Conservation (phyloP, 148 eudicot species). For the Vaccinium corymbosum region DNA sequence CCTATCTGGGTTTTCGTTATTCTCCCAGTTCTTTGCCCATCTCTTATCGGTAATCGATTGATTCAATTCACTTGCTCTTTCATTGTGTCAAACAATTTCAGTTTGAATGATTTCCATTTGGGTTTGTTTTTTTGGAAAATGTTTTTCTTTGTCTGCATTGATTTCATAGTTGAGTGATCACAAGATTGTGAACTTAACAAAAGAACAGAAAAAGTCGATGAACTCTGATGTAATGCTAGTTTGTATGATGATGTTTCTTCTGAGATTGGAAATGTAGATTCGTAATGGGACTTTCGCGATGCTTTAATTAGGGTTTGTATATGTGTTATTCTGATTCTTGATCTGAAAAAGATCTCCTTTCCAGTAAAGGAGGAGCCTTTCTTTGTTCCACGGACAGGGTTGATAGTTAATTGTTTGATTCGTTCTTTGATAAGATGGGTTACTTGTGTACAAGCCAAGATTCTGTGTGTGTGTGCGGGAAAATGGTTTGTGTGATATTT, state of each 20-base stretch:
- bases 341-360: not conserved
- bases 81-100: not conserved
- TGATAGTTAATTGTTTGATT: constrained; percentile 1
- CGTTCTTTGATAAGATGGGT: not conserved
- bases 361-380: not conserved
- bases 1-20: not conserved
- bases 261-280: not conserved
- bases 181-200: not conserved
- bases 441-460: not conserved
- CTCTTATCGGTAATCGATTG: not conserved
- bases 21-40: not conserved
- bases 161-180: constrained; percentile 1
- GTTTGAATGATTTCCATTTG: constrained; percentile 2
- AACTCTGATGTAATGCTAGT: not conserved
- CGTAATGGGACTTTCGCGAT: not conserved
- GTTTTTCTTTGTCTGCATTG: not conserved
- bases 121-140: not conserved
- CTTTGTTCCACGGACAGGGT: not conserved
- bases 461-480: too few relatives aligned
- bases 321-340: not conserved
- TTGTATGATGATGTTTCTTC: not conserved
- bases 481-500: not conserved
- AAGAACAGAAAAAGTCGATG: too few relatives aligned
- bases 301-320: not conserved
- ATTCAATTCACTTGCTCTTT: not conserved